Evolutionary conservation across 345 rosid species (phyloP).

Genomic region (Lepidium aucheri): DNA sequence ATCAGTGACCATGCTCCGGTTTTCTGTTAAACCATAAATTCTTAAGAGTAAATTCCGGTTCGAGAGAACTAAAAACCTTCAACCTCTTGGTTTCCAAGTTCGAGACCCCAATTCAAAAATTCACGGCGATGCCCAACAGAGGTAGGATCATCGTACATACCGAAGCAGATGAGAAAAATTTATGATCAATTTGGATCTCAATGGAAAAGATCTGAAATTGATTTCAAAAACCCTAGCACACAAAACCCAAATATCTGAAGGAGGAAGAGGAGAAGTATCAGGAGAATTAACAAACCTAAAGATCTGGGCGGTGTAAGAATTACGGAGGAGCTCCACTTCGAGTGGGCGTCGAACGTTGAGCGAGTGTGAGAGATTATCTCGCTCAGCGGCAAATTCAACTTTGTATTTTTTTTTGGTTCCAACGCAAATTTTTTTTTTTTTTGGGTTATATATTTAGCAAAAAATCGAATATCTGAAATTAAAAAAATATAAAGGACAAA

Average conservation of each 20-base stretch:
- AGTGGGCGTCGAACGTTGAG: neutral
- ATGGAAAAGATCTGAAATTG: neutral
- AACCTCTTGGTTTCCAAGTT: neutral
- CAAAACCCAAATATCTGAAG: neutral
- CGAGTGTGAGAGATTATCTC: neutral
- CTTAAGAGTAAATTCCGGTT: neutral
- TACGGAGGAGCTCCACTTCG: neutral
- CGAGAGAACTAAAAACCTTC: neutral
- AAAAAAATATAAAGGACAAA: neutral
- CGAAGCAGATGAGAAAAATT: neutral
- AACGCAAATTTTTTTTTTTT: neutral
- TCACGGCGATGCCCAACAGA: slow-evolving; percentile 1
- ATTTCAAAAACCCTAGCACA: neutral
- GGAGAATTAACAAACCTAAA: neutral
- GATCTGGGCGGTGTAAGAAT: neutral
- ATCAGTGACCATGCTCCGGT: neutral
- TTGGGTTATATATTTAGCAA: too few species aligned
- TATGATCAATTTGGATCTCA: neutral
- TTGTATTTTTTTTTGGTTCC: neutral
- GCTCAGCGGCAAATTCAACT: slow-evolving; percentile 19
- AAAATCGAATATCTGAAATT: neutral
- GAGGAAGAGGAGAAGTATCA: neutral
- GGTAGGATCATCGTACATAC: neutral
- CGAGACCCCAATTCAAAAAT: neutral
- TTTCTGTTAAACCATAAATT: slow-evolving; percentile 4